phyloP scores from a whole-genome alignment of 1,284 basidiomycete genomes.

The Ustilago hordei region DNA sequence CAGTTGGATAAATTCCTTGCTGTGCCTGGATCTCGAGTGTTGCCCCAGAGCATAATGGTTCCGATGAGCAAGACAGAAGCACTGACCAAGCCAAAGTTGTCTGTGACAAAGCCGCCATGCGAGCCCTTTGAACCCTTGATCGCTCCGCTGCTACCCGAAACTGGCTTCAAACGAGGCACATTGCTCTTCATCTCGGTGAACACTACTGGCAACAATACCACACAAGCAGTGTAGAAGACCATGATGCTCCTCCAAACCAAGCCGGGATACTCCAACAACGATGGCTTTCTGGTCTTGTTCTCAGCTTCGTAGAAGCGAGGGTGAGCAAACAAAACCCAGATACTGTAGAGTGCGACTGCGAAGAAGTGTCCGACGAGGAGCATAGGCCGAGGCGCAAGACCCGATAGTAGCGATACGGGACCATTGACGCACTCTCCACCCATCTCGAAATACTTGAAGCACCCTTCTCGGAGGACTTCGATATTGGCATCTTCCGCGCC shows the following conservation, averaged over 20 bases:
- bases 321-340: constrained; percentile 83
- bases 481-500: constrained; percentile 76
- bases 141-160: not conserved
- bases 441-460: constrained; percentile 96
- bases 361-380: constrained; percentile 93
- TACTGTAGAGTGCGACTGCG: constrained; percentile 90
- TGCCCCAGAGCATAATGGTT: constrained; percentile 44
- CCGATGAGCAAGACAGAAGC: constrained; percentile 39
- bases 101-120: constrained; percentile 28
- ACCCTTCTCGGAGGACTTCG: constrained; percentile 87
- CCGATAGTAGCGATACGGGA: constrained; percentile 75
- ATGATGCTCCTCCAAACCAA: constrained; percentile 50
- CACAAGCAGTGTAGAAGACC: constrained; percentile 66
- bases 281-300: constrained; percentile 20
- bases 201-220: constrained; percentile 67
- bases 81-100: constrained; percentile 44
- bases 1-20: constrained; percentile 41
- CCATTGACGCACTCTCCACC: constrained; percentile 90
- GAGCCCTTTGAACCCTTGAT: constrained; percentile 2
- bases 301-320: constrained; percentile 30
- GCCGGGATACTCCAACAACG: constrained; percentile 53
- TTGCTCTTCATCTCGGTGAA: constrained; percentile 65
- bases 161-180: constrained; percentile 26
- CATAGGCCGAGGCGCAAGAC: constrained; percentile 79
- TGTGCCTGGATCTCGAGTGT: constrained; percentile 36